These are phyloP conservation scores for Solanum etuberosum DNA, from an alignment of 257 asterid species.

Conservation along the genomic window DNA sequence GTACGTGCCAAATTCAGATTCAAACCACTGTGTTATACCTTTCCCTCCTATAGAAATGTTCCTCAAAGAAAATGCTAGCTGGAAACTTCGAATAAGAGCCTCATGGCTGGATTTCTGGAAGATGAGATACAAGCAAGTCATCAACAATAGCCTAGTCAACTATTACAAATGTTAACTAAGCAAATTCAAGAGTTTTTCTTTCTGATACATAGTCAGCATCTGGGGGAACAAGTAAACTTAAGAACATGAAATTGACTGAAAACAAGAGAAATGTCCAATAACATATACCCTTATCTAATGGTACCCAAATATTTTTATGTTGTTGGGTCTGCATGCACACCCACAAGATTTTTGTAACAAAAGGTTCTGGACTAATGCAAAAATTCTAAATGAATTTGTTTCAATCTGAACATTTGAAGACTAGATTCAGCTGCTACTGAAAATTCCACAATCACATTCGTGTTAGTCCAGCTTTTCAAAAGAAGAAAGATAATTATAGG, in stretches of 20 bases:
- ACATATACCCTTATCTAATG: not conserved
- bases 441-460: not conserved
- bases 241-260: not conserved
- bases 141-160: conserved; percentile 3
- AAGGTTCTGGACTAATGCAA: not conserved
- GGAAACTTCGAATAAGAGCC: conserved; percentile 66
- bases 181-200: not conserved
- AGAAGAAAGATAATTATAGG: not conserved
- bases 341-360: not conserved
- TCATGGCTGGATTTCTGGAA: conserved; percentile 52
- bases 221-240: not conserved
- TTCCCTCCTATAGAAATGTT: conserved; percentile 51
- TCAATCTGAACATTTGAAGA: not conserved
- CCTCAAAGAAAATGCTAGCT: conserved; percentile 62
- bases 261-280: not conserved
- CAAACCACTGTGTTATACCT: conserved; percentile 23
- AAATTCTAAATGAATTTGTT: not conserved
- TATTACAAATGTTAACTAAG: not conserved
- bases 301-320: not conserved
- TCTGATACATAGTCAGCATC: not conserved
- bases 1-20: not conserved
- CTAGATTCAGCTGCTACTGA: not conserved
- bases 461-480: not conserved
- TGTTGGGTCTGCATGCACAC: not conserved
- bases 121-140: conserved; percentile 11